Percentiles rank a stretch among this genome's conserved stretches.
phyloP scores from a whole-genome alignment of 2,329 filamentous ascomycete species.

The Gnomoniopsis sp. region DNA sequence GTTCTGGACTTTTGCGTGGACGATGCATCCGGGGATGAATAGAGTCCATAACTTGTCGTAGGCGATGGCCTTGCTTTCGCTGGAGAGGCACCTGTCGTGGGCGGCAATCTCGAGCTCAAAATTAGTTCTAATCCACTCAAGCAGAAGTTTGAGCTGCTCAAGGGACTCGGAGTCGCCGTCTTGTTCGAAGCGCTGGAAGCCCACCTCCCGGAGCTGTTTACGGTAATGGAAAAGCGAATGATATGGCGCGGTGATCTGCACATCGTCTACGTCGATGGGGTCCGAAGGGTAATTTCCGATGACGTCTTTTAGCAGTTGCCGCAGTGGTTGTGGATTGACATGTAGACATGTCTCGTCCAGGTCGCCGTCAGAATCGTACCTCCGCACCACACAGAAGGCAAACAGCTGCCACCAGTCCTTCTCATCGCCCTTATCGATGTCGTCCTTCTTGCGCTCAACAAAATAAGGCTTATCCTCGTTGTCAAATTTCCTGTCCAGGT shows the following conservation, averaged over 20 bases:
- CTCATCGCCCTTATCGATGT: slow-evolving; percentile 25
- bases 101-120: slow-evolving; percentile 26
- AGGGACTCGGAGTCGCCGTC: slow-evolving; percentile 23
- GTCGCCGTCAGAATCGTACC: slow-evolving; percentile 16
- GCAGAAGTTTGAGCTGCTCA: slow-evolving; percentile 24
- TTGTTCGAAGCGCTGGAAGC: slow-evolving; percentile 17
- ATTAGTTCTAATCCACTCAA: slow-evolving; percentile 25
- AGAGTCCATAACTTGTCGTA: slow-evolving; percentile 29
- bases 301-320: slow-evolving; percentile 23
- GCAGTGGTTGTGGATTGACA: slow-evolving; percentile 14
- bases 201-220: slow-evolving; percentile 22
- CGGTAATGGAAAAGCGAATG: slow-evolving; percentile 27
- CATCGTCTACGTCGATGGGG: slow-evolving; percentile 22
- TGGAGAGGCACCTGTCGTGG: slow-evolving; percentile 23
- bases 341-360: slow-evolving; percentile 13
- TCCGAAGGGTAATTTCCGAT: slow-evolving; percentile 26
- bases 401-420: slow-evolving; percentile 29
- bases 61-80: slow-evolving; percentile 24
- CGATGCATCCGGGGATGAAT: slow-evolving; percentile 25
- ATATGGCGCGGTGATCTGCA: slow-evolving; percentile 23
- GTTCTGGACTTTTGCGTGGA: slow-evolving; percentile 23
- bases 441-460: slow-evolving; percentile 28
- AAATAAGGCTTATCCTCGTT: slow-evolving; percentile 26
- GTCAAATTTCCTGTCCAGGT: slow-evolving; percentile 30
- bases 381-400: slow-evolving; percentile 24